These are phyloP conservation scores for Linum lewisii DNA, from an alignment of 345 rosid genomes.

Conservation along the genomic window DNA sequence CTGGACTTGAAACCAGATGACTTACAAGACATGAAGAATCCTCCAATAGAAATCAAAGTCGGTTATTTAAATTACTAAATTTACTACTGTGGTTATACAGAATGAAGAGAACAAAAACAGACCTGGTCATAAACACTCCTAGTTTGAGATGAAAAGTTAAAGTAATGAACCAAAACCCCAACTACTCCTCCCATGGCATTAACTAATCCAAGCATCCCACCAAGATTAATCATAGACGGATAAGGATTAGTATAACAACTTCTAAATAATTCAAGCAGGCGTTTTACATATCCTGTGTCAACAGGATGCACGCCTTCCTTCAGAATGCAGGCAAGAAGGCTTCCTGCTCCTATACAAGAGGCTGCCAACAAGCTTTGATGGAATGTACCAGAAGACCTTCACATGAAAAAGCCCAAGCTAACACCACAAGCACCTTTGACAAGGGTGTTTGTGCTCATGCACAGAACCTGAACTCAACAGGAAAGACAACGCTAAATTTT, in stretches of 20 bases:
- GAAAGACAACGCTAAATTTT: constrained; percentile 1
- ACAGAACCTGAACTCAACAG: constrained; percentile 49
- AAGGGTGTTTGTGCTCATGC: constrained; percentile 65
- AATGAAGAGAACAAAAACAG: constrained; percentile 6
- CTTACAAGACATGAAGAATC: constrained; percentile 42
- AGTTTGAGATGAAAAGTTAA: constrained; percentile 29
- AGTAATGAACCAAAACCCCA: constrained; percentile 46
- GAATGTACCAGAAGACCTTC: constrained; percentile 65
- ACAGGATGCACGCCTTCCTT: constrained; percentile 66
- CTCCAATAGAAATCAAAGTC: constrained; percentile 35
- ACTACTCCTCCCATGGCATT: constrained; percentile 78
- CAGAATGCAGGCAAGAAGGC: constrained; percentile 51
- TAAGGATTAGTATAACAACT: constrained; percentile 56
- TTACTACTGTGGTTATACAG: constrained; percentile 1
- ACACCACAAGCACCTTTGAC: constrained; percentile 92
- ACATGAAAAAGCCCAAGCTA: constrained; percentile 80
- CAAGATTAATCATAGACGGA: constrained; percentile 53
- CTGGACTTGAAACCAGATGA: constrained; percentile 48
- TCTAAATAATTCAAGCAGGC: constrained; percentile 53
- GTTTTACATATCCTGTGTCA: constrained; percentile 41
- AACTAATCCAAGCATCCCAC: constrained; percentile 87
- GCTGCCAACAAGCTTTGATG: constrained; percentile 72
- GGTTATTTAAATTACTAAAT: not conserved
- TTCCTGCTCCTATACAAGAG: constrained; percentile 76
- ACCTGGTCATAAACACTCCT: constrained; percentile 37